Evolutionary conservation across 192 early-diverging fungal species (phyloP).

Genomic region (Gamsiella multidivaricata): DNA sequence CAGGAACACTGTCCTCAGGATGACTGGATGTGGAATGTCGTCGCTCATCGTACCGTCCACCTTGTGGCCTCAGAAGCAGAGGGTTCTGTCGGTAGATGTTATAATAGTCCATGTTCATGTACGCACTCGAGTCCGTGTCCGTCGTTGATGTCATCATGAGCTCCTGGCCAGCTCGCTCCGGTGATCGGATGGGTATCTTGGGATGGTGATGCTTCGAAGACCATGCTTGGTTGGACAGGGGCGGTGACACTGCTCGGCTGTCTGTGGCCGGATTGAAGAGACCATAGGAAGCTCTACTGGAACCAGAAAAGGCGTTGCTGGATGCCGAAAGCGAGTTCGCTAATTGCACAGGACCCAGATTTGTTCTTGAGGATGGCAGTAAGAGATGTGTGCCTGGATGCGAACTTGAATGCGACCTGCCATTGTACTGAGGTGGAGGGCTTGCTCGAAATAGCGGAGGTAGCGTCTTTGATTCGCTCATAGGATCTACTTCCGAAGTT

Average conservation of each 20-base stretch:
- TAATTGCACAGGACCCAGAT: neutral
- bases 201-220: constrained; percentile 33
- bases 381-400: neutral
- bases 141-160: constrained; percentile 24
- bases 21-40: neutral
- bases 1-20: neutral
- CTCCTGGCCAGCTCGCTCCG: constrained; percentile 30
- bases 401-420: neutral
- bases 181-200: constrained; percentile 31
- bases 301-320: neutral
- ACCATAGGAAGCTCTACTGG: neutral
- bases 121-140: constrained; percentile 27
- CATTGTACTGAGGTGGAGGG: constrained; percentile 6
- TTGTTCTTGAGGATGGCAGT: neutral
- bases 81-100: constrained; percentile 38
- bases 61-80: constrained; percentile 33
- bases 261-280: neutral
- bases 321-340: constrained; percentile 6
- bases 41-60: constrained; percentile 29
- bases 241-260: neutral
- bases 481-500: constrained; percentile 15
- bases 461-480: constrained; percentile 4
- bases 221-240: constrained; percentile 9
- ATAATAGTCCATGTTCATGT: constrained; percentile 44
- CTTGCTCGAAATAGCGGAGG: constrained; percentile 25